Evolutionary conservation across 495 filamentous ascomycete genomes (phyloP).

Genomic region (Penicillium macrosclerotiorum): DNA sequence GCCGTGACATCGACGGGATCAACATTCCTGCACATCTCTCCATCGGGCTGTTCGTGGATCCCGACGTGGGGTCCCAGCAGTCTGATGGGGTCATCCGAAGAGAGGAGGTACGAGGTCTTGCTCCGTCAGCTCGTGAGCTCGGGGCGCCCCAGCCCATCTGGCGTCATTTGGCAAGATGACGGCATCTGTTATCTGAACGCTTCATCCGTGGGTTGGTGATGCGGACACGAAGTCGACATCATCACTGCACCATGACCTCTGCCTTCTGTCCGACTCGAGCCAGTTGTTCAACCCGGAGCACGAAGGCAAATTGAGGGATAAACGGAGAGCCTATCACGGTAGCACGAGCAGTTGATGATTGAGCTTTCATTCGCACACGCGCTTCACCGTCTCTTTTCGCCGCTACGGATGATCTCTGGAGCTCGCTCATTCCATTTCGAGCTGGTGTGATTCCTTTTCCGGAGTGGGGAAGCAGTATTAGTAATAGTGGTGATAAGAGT

Average conservation of each 20-base stretch:
- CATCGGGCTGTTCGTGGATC: slow-evolving; percentile 15
- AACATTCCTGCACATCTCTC: slow-evolving; percentile 21
- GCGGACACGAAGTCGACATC: not conserved
- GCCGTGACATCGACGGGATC: slow-evolving; percentile 1
- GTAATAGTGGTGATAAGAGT: no score
- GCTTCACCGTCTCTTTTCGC: slow-evolving; percentile 1
- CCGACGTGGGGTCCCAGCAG: slow-evolving; percentile 16
- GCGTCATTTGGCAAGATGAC: slow-evolving; percentile 11
- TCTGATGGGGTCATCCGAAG: slow-evolving; percentile 14
- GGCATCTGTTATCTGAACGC: not conserved
- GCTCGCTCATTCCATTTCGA: no score
- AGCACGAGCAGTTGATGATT: slow-evolving; percentile 1
- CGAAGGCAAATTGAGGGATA: not conserved
- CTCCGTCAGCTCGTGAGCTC: not conserved
- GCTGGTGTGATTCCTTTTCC: not conserved
- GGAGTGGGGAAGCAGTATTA: not conserved
- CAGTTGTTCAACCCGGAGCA: no score
- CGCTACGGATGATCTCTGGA: no score
- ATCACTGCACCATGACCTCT: no score
- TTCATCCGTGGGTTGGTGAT: no score
- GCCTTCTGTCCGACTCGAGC: not conserved
- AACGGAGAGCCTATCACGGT: slow-evolving; percentile 7
- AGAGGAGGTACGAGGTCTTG: not conserved
- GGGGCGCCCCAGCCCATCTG: not conserved
- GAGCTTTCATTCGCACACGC: not conserved